Conservation (phyloP, 352 stramenopile species). For the Pythium grandisporangium region DNA sequence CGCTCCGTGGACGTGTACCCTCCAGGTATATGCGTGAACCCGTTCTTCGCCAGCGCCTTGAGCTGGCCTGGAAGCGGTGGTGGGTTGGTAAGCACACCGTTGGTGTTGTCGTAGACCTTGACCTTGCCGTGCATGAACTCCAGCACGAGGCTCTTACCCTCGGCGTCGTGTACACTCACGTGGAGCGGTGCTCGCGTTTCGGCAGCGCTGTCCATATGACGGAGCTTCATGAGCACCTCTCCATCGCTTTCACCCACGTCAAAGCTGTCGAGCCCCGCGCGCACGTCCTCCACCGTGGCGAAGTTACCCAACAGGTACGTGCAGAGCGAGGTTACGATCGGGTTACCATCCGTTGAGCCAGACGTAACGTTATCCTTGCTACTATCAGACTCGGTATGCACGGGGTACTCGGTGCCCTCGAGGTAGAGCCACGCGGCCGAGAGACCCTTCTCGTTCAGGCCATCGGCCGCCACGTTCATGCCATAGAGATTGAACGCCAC, state of each 20-base stretch:
- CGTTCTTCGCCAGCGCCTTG: conserved; percentile 16
- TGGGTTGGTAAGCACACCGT: conserved; percentile 62
- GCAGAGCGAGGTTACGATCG: conserved; percentile 52
- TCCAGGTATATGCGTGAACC: conserved; percentile 20
- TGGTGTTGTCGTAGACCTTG: conserved; percentile 52
- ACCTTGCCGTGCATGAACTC: conserved; percentile 52
- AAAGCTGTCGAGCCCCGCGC: conserved; percentile 27
- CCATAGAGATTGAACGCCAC: conserved; percentile 23
- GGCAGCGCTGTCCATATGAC: conserved; percentile 11
- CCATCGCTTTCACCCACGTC: conserved; percentile 43
- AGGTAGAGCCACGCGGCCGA: conserved; percentile 20
- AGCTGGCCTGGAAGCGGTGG: conserved; percentile 45
- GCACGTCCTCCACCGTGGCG: conserved; percentile 46
- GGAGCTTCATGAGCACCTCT: conserved; percentile 15
- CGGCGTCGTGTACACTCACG: conserved; percentile 48
- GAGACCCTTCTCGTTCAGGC: conserved; percentile 21
- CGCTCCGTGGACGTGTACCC: conserved; percentile 46
- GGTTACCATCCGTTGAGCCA: too few relatives aligned
- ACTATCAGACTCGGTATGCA: conserved; percentile 5
- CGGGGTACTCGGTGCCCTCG: conserved; percentile 32
- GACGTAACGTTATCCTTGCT: conserved; percentile 10
- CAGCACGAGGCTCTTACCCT: conserved; percentile 57
- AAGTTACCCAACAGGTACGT: conserved; percentile 73
- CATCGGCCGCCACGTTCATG: conserved; percentile 19
- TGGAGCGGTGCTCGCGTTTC: conserved; percentile 35